These are phyloP conservation scores for Ceratocystiopsis sp. DNA, from an alignment of 2,329 filamentous ascomycete species.

Conservation along the genomic window DNA sequence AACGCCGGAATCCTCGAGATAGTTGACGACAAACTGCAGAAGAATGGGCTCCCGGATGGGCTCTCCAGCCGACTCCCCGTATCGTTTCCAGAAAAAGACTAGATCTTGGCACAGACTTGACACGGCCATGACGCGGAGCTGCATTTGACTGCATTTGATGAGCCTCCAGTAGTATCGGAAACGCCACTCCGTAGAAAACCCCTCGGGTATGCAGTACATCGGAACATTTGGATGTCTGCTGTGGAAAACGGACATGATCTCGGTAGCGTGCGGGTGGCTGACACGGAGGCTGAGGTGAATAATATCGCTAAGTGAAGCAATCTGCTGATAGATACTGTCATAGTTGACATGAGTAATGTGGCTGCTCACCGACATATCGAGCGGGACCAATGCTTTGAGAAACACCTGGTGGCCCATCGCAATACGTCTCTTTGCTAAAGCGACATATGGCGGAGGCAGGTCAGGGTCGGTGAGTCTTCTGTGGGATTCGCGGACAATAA, in stretches of 20 bases:
- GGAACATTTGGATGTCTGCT: no score
- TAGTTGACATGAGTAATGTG: slow-evolving; percentile 32
- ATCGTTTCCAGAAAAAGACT: slow-evolving; percentile 45
- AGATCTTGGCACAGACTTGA: slow-evolving; percentile 57
- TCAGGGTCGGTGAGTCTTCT: slow-evolving; percentile 10
- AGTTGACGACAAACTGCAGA: slow-evolving; percentile 50
- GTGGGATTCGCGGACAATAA: slow-evolving; percentile 16
- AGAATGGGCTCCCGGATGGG: slow-evolving; percentile 24
- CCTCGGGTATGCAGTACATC: slow-evolving; percentile 23
- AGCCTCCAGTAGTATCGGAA: slow-evolving; percentile 53
- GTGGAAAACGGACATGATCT: no score
- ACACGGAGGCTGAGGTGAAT: slow-evolving; percentile 23
- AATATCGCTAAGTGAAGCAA: slow-evolving; percentile 27
- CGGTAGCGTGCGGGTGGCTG: background rate
- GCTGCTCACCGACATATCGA: slow-evolving; percentile 35
- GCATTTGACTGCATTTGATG: slow-evolving; percentile 76
- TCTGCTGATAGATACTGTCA: slow-evolving; percentile 24
- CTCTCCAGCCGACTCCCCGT: slow-evolving; percentile 28
- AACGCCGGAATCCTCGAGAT: slow-evolving; percentile 52
- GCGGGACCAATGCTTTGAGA: slow-evolving; percentile 21
- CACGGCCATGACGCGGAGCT: slow-evolving; percentile 66
- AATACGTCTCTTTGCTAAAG: slow-evolving; percentile 6
- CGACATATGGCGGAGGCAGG: background rate
- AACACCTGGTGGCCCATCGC: slow-evolving; percentile 23
- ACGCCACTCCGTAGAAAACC: slow-evolving; percentile 48